phyloP scores from a whole-genome alignment of 805 yeast genomes.

The Zygosaccharomyces gambellarensis region DNA sequence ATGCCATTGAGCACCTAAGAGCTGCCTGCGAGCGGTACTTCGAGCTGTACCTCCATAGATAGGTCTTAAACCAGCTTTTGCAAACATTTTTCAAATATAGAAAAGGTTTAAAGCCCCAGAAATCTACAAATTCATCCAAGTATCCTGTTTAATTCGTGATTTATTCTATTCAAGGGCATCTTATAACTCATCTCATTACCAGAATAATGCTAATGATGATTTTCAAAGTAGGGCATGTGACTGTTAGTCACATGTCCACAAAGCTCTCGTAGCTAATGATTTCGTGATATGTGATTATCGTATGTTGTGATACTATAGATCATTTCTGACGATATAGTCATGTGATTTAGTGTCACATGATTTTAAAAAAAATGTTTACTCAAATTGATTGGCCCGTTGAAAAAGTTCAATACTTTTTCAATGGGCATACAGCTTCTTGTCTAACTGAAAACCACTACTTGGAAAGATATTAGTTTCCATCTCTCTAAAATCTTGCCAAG shows the following conservation, averaged over 20 bases:
- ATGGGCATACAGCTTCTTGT: background rate
- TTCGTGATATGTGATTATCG: background rate
- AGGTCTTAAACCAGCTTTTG: constrained; percentile 3
- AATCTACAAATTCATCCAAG: too few species aligned
- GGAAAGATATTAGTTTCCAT: background rate
- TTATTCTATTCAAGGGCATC: background rate
- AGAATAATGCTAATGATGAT: too few species aligned
- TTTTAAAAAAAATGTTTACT: background rate
- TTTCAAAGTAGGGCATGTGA: too few species aligned
- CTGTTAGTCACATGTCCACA: too few species aligned
- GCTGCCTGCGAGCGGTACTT: background rate
- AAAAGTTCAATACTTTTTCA: constrained; percentile 1
- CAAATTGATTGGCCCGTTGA: constrained; percentile 4
- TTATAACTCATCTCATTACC: background rate
- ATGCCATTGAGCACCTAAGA: constrained; percentile 9
- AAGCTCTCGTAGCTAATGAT: background rate
- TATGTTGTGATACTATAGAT: background rate
- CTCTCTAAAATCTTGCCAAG: background rate
- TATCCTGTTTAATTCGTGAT: too few species aligned
- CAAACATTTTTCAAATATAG: background rate
- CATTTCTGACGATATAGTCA: background rate
- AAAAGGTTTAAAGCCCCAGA: too few species aligned
- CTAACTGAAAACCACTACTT: background rate
- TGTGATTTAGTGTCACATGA: background rate
- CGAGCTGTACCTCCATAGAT: background rate